Percentiles rank a stretch among this genome's conserved stretches.
Conservation (phyloP, 257 asterid genomes). For the Schizonepeta tenuifolia region DNA sequence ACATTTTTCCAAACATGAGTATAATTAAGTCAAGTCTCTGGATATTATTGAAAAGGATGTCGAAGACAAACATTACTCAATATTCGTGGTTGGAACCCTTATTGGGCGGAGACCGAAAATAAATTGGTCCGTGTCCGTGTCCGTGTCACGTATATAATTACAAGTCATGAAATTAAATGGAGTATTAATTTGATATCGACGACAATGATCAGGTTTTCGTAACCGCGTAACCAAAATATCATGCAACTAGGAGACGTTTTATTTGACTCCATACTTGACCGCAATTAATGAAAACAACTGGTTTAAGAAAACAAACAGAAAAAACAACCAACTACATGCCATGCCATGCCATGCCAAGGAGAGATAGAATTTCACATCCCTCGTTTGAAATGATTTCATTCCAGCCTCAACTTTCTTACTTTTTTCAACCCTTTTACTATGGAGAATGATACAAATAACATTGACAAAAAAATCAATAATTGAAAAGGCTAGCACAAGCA, state of each 20-base stretch:
- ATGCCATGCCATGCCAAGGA: too few relatives aligned
- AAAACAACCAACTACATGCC: conserved; percentile 31
- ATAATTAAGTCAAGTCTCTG: background rate
- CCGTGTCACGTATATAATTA: too few relatives aligned
- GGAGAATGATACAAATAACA: conserved; percentile 20
- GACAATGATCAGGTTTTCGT: background rate
- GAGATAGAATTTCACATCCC: conserved; percentile 19
- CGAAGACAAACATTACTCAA: background rate
- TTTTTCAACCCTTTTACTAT: conserved; percentile 24
- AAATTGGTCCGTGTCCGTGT: too few relatives aligned
- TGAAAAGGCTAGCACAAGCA: conserved; percentile 10
- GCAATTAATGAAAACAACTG: conserved; percentile 23
- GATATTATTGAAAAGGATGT: background rate
- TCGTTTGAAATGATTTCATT: conserved; percentile 3
- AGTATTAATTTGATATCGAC: background rate
- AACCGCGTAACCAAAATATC: conserved; percentile 18
- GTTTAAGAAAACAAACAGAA: background rate
- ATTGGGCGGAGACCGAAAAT: too few relatives aligned
- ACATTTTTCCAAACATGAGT: too few relatives aligned
- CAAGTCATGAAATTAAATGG: too few relatives aligned
- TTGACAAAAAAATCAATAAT: conserved; percentile 29
- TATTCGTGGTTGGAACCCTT: background rate
- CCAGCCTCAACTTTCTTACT: background rate
- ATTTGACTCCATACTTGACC: conserved; percentile 48
- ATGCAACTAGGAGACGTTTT: conserved; percentile 33